Base-by-base conservation (phyloP, 352 stramenopile genomes). In the Pythium brachiatum region DNA sequence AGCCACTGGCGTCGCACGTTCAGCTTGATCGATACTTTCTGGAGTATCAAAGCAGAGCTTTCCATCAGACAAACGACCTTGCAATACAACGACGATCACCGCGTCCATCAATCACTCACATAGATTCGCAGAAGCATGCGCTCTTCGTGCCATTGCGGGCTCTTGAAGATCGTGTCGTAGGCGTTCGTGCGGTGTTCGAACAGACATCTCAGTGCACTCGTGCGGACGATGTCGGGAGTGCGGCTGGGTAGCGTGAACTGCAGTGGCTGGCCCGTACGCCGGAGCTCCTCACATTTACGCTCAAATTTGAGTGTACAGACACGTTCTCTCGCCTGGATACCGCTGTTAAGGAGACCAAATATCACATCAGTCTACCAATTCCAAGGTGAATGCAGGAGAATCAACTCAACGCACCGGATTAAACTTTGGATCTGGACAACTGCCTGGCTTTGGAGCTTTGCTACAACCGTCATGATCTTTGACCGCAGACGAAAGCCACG, bases 341-440 rank as follows among this genome's bases (percentile, higher is more conserved):
- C 79, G 32, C 79, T 85, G 57, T 34, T 26, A 13, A 4, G 9
- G 51, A 5, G 43, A 53, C 16, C 25, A 57, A 56, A 23, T 66
- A 68, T 53, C 25, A 66, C n/a, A n/a, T n/a, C n/a, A n/a, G n/a
- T n/a, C n/a, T n/a, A n/a, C n/a, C n/a, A n/a, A n/a, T n/a, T n/a
- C n/a, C n/a, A n/a, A n/a, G n/a, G n/a, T n/a, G n/a, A n/a, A n/a
- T n/a, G n/a, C n/a, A n/a, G n/a, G n/a, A n/a, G 11, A 27, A 25
- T 54, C 18, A 54, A 26, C 11, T n/a, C n/a, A n/a, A n/a, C 64
- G 12, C 63, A 85, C 76, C 76, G 76, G 31, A 88, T 74, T 15
- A 88, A 60, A 39, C 71, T 68, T 38, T 88, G 79, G 58, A 86
- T 86, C 50, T 86, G 79, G 8, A 88, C 41, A 7, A 62, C 76